phyloP scores from a whole-genome alignment of 768 basidiomycete genomes.

The Cystofilobasidium capitatum region DNA sequence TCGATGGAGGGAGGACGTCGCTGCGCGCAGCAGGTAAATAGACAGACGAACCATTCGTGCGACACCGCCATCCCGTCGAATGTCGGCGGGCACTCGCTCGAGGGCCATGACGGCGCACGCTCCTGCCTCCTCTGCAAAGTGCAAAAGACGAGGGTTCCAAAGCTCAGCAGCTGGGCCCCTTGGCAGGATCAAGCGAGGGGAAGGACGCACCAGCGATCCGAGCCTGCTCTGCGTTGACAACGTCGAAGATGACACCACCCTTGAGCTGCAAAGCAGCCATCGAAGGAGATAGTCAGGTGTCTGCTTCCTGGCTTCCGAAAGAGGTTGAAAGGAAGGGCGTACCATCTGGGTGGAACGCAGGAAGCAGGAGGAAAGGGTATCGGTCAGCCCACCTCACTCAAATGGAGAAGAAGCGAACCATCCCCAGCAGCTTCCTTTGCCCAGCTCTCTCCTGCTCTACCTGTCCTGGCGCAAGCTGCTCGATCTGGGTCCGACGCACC shows the following conservation, averaged over 20 bases:
- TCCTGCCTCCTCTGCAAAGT: conserved; percentile 66
- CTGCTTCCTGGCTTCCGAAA: not conserved
- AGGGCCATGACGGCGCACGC: conserved; percentile 95
- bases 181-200: not conserved
- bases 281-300: not conserved
- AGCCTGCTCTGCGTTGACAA: conserved; percentile 65
- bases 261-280: conserved; percentile 14
- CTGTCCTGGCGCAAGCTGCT: too few relatives aligned
- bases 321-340: not conserved
- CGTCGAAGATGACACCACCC: conserved; percentile 62
- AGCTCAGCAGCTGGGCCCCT: not conserved
- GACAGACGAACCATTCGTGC: conserved; percentile 71
- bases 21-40: too few relatives aligned
- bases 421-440: not conserved
- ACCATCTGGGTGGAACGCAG: conserved; percentile 3
- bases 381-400: not conserved
- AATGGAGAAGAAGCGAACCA: not conserved
- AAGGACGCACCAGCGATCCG: conserved; percentile 61
- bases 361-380: not conserved
- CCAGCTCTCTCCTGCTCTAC: too few relatives aligned
- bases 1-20: not conserved
- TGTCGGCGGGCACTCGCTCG: conserved; percentile 90
- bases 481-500: conserved; percentile 43
- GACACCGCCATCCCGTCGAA: conserved; percentile 82
- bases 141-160: not conserved